phyloP scores from a whole-genome alignment of 192 early-diverging fungal genomes.

The Jimgerdemannia flammicorona region DNA sequence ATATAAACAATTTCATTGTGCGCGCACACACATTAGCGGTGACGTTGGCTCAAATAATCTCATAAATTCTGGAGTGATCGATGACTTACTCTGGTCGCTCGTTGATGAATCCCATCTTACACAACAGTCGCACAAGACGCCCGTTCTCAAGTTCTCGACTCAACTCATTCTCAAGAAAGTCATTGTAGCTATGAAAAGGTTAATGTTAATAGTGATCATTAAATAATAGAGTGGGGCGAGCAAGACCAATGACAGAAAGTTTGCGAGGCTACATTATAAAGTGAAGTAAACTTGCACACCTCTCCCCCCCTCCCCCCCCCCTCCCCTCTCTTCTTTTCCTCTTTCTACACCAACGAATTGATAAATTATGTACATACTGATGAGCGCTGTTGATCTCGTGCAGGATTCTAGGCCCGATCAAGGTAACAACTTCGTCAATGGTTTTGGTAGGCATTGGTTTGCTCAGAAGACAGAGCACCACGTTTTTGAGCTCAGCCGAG shows the following conservation, averaged over 20 bases:
- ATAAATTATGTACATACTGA: constrained; percentile 36
- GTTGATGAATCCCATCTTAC: constrained; percentile 92
- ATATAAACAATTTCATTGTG: not conserved
- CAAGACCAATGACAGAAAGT: too few relatives aligned
- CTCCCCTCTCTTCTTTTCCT: too few relatives aligned
- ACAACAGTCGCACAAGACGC: constrained; percentile 79
- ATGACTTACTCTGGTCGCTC: constrained; percentile 75
- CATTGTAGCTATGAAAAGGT: constrained; percentile 49
- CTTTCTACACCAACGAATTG: not conserved
- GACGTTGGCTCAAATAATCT: constrained; percentile 22
- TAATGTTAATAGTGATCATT: not conserved
- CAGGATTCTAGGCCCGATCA: constrained; percentile 72
- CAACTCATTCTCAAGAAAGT: constrained; percentile 76
- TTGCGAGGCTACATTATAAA: too few relatives aligned
- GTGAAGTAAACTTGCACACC: too few relatives aligned
- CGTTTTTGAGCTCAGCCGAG: constrained; percentile 79
- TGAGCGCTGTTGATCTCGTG: constrained; percentile 76
- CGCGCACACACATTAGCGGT: constrained; percentile 1
- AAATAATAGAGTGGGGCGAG: too few relatives aligned
- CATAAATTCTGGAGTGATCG: not conserved
- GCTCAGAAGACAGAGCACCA: constrained; percentile 73
- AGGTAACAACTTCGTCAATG: constrained; percentile 74
- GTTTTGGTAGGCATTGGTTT: constrained; percentile 71
- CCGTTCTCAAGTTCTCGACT: constrained; percentile 88
- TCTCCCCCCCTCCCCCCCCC: too few relatives aligned